Conservation (phyloP, 306 rosid genomes). For the Citrullus mucosospermus region DNA sequence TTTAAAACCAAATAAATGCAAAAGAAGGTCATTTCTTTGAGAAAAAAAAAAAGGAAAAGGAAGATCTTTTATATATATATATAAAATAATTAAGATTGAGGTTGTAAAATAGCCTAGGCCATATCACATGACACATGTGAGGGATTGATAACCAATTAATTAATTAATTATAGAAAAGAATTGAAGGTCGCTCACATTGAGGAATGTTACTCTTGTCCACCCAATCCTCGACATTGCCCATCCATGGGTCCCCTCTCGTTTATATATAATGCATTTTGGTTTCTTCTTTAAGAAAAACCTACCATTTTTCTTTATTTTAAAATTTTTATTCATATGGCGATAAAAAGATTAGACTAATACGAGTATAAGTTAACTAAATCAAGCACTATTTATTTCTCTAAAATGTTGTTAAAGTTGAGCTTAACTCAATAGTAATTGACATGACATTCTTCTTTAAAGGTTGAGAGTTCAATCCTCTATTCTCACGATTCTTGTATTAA, state of each 20-base stretch:
- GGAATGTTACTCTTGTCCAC: constrained; percentile 8
- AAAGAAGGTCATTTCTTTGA: neutral
- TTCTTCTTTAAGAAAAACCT: neutral
- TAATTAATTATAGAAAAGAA: neutral
- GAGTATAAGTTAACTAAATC: no score
- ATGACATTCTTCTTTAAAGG: no score
- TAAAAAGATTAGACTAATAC: neutral
- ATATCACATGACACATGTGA: constrained; percentile 6
- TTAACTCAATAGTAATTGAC: no score
- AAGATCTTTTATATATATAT: neutral
- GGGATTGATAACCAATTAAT: neutral
- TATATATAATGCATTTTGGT: neutral
- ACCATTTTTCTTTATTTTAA: no score
- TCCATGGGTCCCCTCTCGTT: neutral
- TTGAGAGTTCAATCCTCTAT: no score
- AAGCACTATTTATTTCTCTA: no score
- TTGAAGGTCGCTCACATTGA: constrained; percentile 1
- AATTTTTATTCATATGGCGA: no score
- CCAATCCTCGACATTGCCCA: neutral
- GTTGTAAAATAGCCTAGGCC: neutral
- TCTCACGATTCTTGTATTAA: no score
- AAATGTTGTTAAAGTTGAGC: no score
- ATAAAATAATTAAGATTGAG: neutral
- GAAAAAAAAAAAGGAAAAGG: neutral
- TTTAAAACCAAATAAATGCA: neutral